A percentile compares a stretch with the other conserved stretches of the same genome.
These are phyloP conservation scores for Polysphondylium violaceum DNA, from an alignment of 78 protist species.

Conservation along the genomic window DNA sequence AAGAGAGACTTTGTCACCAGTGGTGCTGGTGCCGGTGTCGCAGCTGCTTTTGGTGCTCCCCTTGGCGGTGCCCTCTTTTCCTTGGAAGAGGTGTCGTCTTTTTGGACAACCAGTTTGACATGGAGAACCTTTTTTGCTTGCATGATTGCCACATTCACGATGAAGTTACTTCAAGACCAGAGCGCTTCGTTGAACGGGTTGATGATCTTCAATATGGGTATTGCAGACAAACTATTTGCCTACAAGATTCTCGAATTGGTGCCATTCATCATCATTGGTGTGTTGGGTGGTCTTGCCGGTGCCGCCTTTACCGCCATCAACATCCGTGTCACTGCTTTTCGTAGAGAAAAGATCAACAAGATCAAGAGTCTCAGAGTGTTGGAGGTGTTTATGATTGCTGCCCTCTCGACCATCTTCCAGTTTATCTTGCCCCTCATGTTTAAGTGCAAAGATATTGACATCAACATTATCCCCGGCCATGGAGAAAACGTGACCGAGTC, in stretches of 20 bases:
- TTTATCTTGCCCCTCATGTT: constrained; percentile 58
- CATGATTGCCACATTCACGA: constrained; percentile 84
- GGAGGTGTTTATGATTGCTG: constrained; percentile 57
- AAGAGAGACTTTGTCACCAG: constrained; percentile 91
- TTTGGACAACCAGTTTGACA: constrained; percentile 88
- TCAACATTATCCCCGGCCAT: not conserved
- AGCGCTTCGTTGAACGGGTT: not conserved
- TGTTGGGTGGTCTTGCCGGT: constrained; percentile 73
- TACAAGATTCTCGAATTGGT: constrained; percentile 26
- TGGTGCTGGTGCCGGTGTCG: constrained; percentile 98
- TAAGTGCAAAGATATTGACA: not conserved
- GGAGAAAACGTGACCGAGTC: not conserved
- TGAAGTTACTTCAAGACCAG: constrained; percentile 65
- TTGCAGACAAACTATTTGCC: not conserved
- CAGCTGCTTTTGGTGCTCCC: constrained; percentile 97
- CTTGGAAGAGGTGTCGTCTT: constrained; percentile 93
- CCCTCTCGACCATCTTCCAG: constrained; percentile 45
- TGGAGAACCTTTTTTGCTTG: constrained; percentile 93
- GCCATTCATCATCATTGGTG: constrained; percentile 74
- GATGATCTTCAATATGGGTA: constrained; percentile 54
- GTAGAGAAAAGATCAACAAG: constrained; percentile 54
- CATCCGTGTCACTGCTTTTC: constrained; percentile 15
- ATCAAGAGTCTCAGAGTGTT: constrained; percentile 61
- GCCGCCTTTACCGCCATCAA: constrained; percentile 60
- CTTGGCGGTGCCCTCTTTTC: constrained; percentile 95